Conservation (phyloP, 768 basidiomycete species). For the Psilocybe sp. region DNA sequence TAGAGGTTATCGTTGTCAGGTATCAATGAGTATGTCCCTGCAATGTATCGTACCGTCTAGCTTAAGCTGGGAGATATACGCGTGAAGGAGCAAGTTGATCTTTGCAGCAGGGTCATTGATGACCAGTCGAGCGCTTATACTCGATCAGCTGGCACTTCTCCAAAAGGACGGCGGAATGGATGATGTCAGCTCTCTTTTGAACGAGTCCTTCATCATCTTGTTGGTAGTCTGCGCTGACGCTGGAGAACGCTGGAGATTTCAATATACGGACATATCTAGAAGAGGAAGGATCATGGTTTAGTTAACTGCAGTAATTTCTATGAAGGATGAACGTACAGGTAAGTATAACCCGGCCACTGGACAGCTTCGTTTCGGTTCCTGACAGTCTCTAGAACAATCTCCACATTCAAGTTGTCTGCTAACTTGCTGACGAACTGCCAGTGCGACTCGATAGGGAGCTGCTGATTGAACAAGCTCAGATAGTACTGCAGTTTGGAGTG, state of each 20-base stretch:
- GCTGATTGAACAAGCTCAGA: slow-evolving; percentile 91
- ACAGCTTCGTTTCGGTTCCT: too few species aligned
- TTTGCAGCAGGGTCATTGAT: slow-evolving; percentile 96
- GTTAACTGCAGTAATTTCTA: slow-evolving; percentile 4
- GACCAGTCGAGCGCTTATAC: slow-evolving; percentile 85
- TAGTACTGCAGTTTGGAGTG: slow-evolving; percentile 98
- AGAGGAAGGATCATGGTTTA: slow-evolving; percentile 2
- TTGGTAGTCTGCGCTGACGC: slow-evolving; percentile 85
- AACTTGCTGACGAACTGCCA: slow-evolving; percentile 87
- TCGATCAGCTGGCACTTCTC: slow-evolving; percentile 95
- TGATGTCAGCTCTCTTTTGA: slow-evolving; percentile 93
- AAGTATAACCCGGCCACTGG: slow-evolving; percentile 95
- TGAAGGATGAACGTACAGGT: slow-evolving; percentile 63
- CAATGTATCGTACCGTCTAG: slow-evolving; percentile 59
- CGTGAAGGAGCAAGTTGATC: slow-evolving; percentile 93
- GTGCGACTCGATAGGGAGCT: slow-evolving; percentile 97
- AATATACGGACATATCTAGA: slow-evolving; percentile 87
- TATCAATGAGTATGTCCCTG: background rate
- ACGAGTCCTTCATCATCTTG: slow-evolving; percentile 80
- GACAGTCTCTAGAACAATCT: too few species aligned
- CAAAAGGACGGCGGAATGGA: slow-evolving; percentile 87
- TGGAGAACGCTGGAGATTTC: slow-evolving; percentile 88
- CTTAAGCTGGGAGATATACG: slow-evolving; percentile 92
- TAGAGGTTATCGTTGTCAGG: slow-evolving; percentile 16
- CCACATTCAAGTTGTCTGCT: too few species aligned